Evolutionary conservation across 1,284 basidiomycete species (phyloP).

Genomic region (Stereum hirsutum): DNA sequence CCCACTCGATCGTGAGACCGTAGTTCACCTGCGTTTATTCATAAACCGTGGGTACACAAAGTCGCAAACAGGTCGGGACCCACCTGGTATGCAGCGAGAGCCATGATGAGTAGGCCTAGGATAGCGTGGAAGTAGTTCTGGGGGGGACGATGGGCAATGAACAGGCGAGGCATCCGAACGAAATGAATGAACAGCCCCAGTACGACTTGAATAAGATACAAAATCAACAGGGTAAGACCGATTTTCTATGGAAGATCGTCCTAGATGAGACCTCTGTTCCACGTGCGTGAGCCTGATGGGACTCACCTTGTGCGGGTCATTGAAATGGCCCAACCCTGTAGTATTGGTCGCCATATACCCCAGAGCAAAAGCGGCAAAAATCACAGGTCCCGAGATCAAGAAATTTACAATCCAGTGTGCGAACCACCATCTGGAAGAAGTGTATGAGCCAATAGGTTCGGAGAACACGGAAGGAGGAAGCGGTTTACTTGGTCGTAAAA

Average conservation of each 20-base stretch:
- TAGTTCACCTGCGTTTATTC: conserved; percentile 37
- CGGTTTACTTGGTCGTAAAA: conserved; percentile 28
- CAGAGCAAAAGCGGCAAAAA: conserved; percentile 36
- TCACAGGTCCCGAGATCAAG: conserved; percentile 35
- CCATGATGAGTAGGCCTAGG: conserved; percentile 35
- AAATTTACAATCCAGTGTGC: conserved; percentile 38
- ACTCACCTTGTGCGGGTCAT: conserved; percentile 32
- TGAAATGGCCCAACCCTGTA: conserved; percentile 22
- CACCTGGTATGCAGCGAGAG: conserved; percentile 39
- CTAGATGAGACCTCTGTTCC: not conserved
- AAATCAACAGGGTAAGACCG: conserved; percentile 46
- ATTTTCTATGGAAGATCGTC: conserved; percentile 26
- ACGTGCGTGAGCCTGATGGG: too few species aligned
- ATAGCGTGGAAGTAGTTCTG: conserved; percentile 40
- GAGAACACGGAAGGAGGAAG: not conserved
- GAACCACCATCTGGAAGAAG: conserved; percentile 41
- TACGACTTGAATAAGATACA: conserved; percentile 43
- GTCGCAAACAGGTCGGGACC: not conserved
- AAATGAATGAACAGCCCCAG: conserved; percentile 46
- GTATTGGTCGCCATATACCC: conserved; percentile 26
- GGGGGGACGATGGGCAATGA: conserved; percentile 31
- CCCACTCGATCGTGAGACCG: conserved; percentile 38
- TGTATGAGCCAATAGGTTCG: not conserved
- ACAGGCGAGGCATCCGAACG: conserved; percentile 29
- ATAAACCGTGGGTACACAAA: not conserved